Percentiles rank a stretch among this genome's conserved stretches.
Evolutionary conservation across 352 stramenopile species (phyloP).

Genomic region (Phytophthora pseudosyringae): DNA sequence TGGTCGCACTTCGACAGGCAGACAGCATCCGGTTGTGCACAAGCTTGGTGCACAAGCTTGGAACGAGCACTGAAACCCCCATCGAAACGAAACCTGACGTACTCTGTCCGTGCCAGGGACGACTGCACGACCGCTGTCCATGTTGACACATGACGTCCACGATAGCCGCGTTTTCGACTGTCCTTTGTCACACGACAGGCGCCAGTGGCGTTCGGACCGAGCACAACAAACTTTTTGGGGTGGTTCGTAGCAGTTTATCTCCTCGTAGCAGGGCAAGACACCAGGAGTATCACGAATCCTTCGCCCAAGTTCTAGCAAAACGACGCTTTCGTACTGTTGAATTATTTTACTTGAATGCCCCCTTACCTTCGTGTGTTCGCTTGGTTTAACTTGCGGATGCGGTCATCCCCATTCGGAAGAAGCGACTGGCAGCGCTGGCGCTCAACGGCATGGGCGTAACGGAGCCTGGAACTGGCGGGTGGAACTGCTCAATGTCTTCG

Average conservation of each 20-base stretch:
- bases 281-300: too few relatives aligned
- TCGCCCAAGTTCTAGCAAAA: not conserved
- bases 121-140: constrained; percentile 8
- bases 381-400: constrained; percentile 45
- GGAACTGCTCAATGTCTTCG: constrained; percentile 70
- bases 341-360: constrained; percentile 33
- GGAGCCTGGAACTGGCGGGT: constrained; percentile 39
- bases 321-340: constrained; percentile 17
- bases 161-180: not conserved
- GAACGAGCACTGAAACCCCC: constrained; percentile 16
- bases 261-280: not conserved
- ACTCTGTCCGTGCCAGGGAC: not conserved
- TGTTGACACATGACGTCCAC: constrained; percentile 1
- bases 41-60: constrained; percentile 2
- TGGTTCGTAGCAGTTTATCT: not conserved
- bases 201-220: constrained; percentile 1
- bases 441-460: constrained; percentile 28
- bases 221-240: not conserved
- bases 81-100: constrained; percentile 18
- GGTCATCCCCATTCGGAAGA: constrained; percentile 64
- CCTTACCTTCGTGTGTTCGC: not conserved
- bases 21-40: not conserved
- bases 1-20: constrained; percentile 25
- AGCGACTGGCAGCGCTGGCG: constrained; percentile 30
- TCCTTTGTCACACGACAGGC: constrained; percentile 15